These are phyloP conservation scores for Lecanicillium sp. DNA, from an alignment of 2,329 filamentous ascomycete species.

Conservation along the genomic window DNA sequence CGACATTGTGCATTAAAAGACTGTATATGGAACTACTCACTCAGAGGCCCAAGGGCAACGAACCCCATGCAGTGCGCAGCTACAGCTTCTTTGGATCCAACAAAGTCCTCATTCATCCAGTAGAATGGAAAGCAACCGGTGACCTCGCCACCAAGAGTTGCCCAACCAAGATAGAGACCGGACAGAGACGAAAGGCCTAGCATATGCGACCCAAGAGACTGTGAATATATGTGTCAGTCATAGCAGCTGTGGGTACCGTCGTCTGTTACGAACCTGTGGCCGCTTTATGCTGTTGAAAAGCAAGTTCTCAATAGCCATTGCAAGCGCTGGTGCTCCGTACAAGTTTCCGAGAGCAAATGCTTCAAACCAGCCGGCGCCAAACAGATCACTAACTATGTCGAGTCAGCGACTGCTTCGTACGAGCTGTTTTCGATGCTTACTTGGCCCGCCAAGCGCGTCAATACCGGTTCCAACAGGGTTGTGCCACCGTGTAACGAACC, in stretches of 20 bases:
- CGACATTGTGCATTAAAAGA: neutral
- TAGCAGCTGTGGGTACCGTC: too few relatives aligned
- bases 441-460: conserved; percentile 7
- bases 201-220: conserved; percentile 39
- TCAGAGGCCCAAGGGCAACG: conserved; percentile 31
- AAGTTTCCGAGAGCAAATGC: conserved; percentile 39
- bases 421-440: conserved; percentile 7
- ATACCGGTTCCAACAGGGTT: conserved; percentile 11
- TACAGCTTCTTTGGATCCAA: conserved; percentile 36
- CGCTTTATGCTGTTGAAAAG: conserved; percentile 47
- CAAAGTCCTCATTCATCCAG: conserved; percentile 39
- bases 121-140: conserved; percentile 41
- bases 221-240: conserved; percentile 9
- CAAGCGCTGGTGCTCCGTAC: conserved; percentile 32
- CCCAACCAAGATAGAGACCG: conserved; percentile 42
- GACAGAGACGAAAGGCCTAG: conserved; percentile 32
- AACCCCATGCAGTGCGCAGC: conserved; percentile 37
- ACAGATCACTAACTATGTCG: conserved; percentile 35
- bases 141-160: conserved; percentile 35
- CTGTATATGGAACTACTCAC: conserved; percentile 26
- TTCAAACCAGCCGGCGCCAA: conserved; percentile 40
- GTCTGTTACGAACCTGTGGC: conserved; percentile 31
- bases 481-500: conserved; percentile 31
- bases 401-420: conserved; percentile 3
- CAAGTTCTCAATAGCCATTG: conserved; percentile 38